These are phyloP conservation scores for Whalleya microplaca DNA, from an alignment of 2,329 filamentous ascomycete genomes.

Conservation along the genomic window DNA sequence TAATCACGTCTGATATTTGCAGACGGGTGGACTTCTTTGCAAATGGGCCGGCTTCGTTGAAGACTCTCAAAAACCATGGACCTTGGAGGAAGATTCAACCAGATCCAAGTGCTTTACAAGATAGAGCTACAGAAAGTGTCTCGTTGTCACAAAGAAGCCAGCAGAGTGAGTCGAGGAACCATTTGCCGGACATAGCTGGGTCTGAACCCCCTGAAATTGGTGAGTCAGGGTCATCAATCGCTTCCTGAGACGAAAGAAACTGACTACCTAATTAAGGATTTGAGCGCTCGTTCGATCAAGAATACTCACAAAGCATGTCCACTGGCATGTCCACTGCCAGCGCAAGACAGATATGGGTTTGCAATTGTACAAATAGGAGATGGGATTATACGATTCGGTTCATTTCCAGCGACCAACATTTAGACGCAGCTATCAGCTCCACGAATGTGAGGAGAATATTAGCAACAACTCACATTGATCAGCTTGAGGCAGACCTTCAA, in stretches of 20 bases:
- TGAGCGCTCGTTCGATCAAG: too few species aligned
- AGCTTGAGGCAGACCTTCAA: constrained; percentile 9
- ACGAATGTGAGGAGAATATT: constrained; percentile 16
- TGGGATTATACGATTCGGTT: too few species aligned
- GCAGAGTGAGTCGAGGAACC: not conserved
- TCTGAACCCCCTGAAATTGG: too few species aligned
- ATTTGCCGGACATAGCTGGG: too few species aligned
- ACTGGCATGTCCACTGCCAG: too few species aligned
- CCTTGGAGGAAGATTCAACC: constrained; percentile 9
- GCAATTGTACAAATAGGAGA: too few species aligned
- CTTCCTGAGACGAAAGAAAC: not conserved
- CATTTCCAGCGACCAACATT: constrained; percentile 3
- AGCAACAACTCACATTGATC: not conserved
- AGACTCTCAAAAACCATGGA: constrained; percentile 1
- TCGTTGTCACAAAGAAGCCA: not conserved
- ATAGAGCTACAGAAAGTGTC: not conserved
- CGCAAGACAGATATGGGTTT: not conserved
- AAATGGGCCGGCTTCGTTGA: not conserved
- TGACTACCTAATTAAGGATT: not conserved
- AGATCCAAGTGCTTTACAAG: not conserved
- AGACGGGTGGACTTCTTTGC: constrained; percentile 16
- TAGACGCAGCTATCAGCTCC: constrained; percentile 23
- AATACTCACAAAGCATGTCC: not conserved
- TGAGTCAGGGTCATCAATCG: too few species aligned
- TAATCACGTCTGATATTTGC: constrained; percentile 17